These are phyloP conservation scores for Vigna hirtella DNA, from an alignment of 306 rosid species.

Conservation along the genomic window DNA sequence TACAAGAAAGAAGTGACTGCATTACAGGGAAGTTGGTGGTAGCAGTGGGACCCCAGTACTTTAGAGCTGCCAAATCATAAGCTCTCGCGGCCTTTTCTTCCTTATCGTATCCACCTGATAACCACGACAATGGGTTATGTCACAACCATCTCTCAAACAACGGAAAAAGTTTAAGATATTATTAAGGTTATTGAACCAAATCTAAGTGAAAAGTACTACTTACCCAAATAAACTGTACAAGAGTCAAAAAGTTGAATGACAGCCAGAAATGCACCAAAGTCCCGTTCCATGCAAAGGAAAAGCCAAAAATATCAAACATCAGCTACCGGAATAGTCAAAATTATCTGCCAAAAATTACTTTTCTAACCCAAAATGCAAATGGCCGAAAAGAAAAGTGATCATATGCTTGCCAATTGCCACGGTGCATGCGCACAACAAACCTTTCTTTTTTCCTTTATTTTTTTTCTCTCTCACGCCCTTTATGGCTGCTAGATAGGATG, in stretches of 20 bases:
- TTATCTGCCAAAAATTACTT: slow-evolving; percentile 47
- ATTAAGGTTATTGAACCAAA: neutral
- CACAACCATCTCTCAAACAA: slow-evolving; percentile 18
- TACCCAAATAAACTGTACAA: slow-evolving; percentile 90
- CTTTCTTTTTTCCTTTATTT: slow-evolving; percentile 27
- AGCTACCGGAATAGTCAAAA: slow-evolving; percentile 55
- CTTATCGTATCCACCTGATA: slow-evolving; percentile 95
- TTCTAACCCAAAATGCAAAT: slow-evolving; percentile 26
- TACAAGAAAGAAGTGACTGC: slow-evolving; percentile 25
- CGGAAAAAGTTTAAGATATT: neutral
- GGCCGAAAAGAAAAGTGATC: slow-evolving; percentile 42
- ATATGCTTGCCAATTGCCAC: slow-evolving; percentile 44
- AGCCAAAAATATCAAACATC: slow-evolving; percentile 51
- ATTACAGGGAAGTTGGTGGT: slow-evolving; percentile 95
- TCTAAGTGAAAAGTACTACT: slow-evolving; percentile 39
- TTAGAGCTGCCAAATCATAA: slow-evolving; percentile 97
- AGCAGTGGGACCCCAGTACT: slow-evolving; percentile 96
- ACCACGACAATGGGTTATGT: slow-evolving; percentile 25
- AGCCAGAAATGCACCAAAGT: slow-evolving; percentile 52
- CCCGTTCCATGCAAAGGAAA: slow-evolving; percentile 68
- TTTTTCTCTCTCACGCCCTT: slow-evolving; percentile 25
- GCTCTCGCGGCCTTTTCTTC: slow-evolving; percentile 99
- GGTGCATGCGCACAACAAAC: slow-evolving; percentile 46
- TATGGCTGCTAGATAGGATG: slow-evolving; percentile 41
- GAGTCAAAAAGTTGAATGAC: slow-evolving; percentile 46